These are phyloP conservation scores for Lomentospora prolificans DNA, from an alignment of 2,329 filamentous ascomycete genomes.

Conservation along the genomic window DNA sequence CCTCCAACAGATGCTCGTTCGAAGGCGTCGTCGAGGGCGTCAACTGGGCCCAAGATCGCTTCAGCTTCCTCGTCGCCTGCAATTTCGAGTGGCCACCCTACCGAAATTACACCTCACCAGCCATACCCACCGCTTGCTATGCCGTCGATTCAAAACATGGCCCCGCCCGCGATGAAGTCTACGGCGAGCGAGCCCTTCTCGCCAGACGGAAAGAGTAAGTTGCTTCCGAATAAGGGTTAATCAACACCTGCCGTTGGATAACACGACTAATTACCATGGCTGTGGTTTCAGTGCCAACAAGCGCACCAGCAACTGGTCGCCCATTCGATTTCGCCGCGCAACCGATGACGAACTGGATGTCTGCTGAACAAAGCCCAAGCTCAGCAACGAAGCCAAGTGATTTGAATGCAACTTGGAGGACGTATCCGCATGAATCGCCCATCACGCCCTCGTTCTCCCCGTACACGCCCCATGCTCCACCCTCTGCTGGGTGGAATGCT, in stretches of 20 bases:
- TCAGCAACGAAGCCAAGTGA: slow-evolving; percentile 32
- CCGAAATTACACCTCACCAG: slow-evolving; percentile 29
- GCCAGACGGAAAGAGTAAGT: slow-evolving; percentile 34
- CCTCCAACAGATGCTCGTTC: slow-evolving; percentile 38
- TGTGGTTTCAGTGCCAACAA: slow-evolving; percentile 22
- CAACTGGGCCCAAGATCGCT: slow-evolving; percentile 27
- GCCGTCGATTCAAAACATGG: slow-evolving; percentile 35
- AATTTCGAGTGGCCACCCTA: slow-evolving; percentile 29
- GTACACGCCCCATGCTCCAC: slow-evolving; percentile 32
- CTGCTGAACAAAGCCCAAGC: slow-evolving; percentile 29
- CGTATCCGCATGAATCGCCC: slow-evolving; percentile 39
- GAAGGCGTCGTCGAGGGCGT: slow-evolving; percentile 29
- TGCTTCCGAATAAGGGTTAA: neutral
- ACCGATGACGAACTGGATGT: slow-evolving; percentile 32
- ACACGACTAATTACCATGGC: slow-evolving; percentile 13
- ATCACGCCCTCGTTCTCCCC: slow-evolving; percentile 40
- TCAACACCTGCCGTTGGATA: neutral
- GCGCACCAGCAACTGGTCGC: slow-evolving; percentile 19
- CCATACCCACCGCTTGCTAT: slow-evolving; percentile 33
- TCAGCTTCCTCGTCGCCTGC: slow-evolving; percentile 41
- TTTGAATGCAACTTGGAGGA: slow-evolving; percentile 35
- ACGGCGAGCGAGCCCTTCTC: slow-evolving; percentile 26
- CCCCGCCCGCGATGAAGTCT: slow-evolving; percentile 30
- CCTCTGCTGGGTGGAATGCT: slow-evolving; percentile 32
- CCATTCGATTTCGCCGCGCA: slow-evolving; percentile 30